Base-by-base conservation (phyloP, 371 early-diverging fungal genomes). In the Saksenaea oblongispora region DNA sequence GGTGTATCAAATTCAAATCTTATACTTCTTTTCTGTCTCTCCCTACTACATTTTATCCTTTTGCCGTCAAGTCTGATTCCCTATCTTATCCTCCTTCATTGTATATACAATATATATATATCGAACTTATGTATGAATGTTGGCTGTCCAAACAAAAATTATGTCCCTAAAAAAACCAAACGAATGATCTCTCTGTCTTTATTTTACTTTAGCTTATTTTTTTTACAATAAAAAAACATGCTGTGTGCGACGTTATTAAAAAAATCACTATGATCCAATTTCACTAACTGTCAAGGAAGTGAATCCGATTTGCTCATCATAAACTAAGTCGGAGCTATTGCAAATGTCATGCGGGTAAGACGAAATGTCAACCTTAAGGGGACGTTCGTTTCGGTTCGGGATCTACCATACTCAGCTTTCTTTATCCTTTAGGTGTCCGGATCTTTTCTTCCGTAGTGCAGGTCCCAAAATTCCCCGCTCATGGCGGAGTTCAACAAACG, bases 211-310 rank as follows among this genome's bases (percentile, higher is more conserved):
- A 10, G 10, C 37, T 37, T 37, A n/a, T 44, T n/a, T 22, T 47
- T 47, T 10, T 22, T 47, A 22, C 24, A 47, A 22, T 22, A 22
- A 47, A 47, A 47, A 47, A 47, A 22, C 51, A 47, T 47, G 51
- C 51, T 47, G 51, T 47, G 51, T 47, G 51, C 51, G 51, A 47
- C 51, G 51, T 47, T 22, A 47, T 47, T n/a, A 47, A 22, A 39
- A 47, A 47, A 31, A 2, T 31, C 51, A 47, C 22, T 22, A 47
- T 8, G 51, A 47, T 47, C 17, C 22, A 22, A 47, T 47, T 47
- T 22, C 22, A 31, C 31, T 31, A 47, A 47, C 51, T 47, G 51
- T 47, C 51, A 47, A 47, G 51, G 22, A 47, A 47, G 22, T 22
- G 24, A 47, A 47, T 22, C 51, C 51, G 51, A 47, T 47, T 47